phyloP scores from a whole-genome alignment of 1,284 basidiomycete genomes.

The Sporisorium exsertum region DNA sequence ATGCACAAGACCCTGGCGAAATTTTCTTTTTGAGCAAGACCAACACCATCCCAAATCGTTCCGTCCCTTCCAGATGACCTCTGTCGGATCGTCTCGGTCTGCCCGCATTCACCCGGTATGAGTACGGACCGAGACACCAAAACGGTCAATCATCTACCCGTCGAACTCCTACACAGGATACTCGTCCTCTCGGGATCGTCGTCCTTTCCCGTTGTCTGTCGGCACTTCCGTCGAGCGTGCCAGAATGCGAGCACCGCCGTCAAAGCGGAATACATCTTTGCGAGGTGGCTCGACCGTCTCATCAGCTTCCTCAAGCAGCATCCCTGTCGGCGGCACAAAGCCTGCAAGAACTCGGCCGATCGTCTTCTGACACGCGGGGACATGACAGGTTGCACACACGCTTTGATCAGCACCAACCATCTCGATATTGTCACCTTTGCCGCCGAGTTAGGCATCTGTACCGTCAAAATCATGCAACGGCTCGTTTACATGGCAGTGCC shows the following conservation, averaged over 20 bases:
- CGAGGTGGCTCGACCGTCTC: slow-evolving; percentile 25
- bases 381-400: background rate
- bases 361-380: slow-evolving; percentile 3
- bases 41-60: slow-evolving; percentile 1
- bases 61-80: background rate
- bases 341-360: slow-evolving; percentile 9
- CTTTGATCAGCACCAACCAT: background rate
- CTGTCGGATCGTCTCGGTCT: slow-evolving; percentile 22
- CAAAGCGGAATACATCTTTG: slow-evolving; percentile 26
- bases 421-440: slow-evolving; percentile 28
- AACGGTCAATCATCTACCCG: slow-evolving; percentile 13
- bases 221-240: slow-evolving; percentile 22
- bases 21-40: slow-evolving; percentile 2
- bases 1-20: slow-evolving; percentile 5
- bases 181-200: slow-evolving; percentile 30
- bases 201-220: slow-evolving; percentile 17
- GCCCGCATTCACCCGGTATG: slow-evolving; percentile 18
- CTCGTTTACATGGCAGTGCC: background rate
- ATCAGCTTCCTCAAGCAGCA: background rate
- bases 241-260: slow-evolving; percentile 2
- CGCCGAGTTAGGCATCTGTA: slow-evolving; percentile 27
- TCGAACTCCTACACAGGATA: slow-evolving; percentile 34
- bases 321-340: slow-evolving; percentile 19
- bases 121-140: slow-evolving; percentile 22
- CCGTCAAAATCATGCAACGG: slow-evolving; percentile 11